Conservation (phyloP, 2,329 filamentous ascomycete species). For the Colletotrichum chlorophyti region DNA sequence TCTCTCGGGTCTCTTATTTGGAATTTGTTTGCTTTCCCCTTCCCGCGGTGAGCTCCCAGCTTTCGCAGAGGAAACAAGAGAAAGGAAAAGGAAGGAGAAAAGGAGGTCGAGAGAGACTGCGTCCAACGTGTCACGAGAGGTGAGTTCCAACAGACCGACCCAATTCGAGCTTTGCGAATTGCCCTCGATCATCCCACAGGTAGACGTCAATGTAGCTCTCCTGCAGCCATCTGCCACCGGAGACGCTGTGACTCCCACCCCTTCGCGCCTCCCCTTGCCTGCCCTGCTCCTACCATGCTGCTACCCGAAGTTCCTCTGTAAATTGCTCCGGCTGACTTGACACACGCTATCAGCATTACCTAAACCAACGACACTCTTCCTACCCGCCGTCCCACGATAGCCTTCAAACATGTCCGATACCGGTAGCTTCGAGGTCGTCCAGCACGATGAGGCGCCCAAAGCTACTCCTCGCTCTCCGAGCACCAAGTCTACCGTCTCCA, state of each 20-base stretch:
- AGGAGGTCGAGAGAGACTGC: not conserved
- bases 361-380: conserved; percentile 4
- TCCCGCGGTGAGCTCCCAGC: conserved; percentile 4
- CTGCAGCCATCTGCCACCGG: not conserved
- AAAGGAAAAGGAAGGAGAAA: not conserved
- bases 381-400: conserved; percentile 8
- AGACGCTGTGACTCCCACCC: conserved; percentile 8
- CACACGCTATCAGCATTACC: conserved; percentile 7
- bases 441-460: conserved; percentile 48
- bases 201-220: conserved; percentile 10
- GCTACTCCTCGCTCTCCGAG: conserved; percentile 40
- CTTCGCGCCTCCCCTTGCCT: conserved; percentile 7
- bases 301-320: not conserved
- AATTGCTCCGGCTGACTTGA: conserved; percentile 10
- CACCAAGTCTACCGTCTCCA: conserved; percentile 37
- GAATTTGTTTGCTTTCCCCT: too few relatives aligned
- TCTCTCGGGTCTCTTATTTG: not conserved
- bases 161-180: conserved; percentile 12
- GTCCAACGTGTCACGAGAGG: conserved; percentile 21
- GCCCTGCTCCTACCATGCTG: too few relatives aligned
- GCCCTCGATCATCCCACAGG: too few relatives aligned
- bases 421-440: conserved; percentile 52
- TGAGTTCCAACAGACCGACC: conserved; percentile 6
- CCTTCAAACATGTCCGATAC: conserved; percentile 51
- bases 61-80: conserved; percentile 5